Percentiles rank a stretch among this genome's conserved stretches.
phyloP scores from a whole-genome alignment of 305 asterid genomes.

The Fraxinus paxiana region DNA sequence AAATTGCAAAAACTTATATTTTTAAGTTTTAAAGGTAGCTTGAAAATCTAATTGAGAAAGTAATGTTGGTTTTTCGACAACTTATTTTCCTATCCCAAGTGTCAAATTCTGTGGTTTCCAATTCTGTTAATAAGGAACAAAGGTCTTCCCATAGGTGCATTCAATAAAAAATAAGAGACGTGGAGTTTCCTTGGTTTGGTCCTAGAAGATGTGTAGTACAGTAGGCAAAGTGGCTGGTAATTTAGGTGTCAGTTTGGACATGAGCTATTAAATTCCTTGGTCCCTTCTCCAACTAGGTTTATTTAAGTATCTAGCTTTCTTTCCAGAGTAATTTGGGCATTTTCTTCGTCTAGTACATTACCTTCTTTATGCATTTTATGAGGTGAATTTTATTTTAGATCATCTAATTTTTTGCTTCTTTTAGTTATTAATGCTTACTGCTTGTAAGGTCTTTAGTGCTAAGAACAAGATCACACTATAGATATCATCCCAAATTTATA shows the following conservation, averaged over 20 bases:
- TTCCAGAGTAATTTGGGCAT: background rate
- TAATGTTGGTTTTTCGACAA: background rate
- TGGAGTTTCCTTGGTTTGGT: background rate
- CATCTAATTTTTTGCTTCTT: background rate
- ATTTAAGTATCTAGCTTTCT: background rate
- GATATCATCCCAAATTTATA: background rate
- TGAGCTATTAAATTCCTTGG: background rate
- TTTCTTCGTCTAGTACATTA: slow-evolving; percentile 3
- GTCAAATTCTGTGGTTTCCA: background rate
- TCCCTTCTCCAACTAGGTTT: background rate
- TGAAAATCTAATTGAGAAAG: background rate
- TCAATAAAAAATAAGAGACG: background rate
- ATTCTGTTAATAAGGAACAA: background rate
- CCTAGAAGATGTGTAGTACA: background rate
- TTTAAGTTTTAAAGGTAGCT: background rate
- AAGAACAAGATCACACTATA: background rate
- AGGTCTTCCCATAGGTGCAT: background rate
- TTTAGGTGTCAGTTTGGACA: slow-evolving; percentile 3
- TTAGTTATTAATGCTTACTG: background rate
- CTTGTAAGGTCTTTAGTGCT: background rate
- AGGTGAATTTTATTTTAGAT: background rate
- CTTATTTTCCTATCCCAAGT: background rate
- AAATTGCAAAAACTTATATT: background rate
- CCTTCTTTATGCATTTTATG: background rate
- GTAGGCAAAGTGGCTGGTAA: background rate